Evolutionary conservation across 495 filamentous ascomycete species (phyloP).

Genomic region (Neurospora hispaniola): DNA sequence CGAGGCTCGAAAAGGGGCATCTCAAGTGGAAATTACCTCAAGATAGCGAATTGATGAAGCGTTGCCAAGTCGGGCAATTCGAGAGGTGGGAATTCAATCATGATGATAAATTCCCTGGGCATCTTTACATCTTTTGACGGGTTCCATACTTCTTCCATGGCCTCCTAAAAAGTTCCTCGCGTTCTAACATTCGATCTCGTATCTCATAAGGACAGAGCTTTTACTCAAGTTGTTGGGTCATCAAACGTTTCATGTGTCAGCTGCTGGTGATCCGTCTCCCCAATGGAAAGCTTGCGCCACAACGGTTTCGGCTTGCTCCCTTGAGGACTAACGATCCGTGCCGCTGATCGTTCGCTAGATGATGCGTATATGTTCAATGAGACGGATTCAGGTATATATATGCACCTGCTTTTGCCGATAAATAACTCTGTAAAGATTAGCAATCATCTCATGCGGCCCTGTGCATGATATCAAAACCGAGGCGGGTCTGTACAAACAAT

Average conservation of each 20-base stretch:
- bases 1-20: neutral
- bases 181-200: neutral
- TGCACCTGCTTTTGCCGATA: neutral
- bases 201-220: neutral
- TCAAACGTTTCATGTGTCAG: slow-evolving; percentile 1
- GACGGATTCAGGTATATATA: neutral
- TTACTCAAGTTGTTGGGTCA: neutral
- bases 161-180: neutral
- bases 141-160: neutral
- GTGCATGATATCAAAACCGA: neutral
- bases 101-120: neutral
- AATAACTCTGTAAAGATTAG: neutral
- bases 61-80: neutral
- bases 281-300: slow-evolving; percentile 1
- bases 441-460: neutral
- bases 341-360: neutral
- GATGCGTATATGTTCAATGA: neutral
- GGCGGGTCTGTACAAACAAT: neutral
- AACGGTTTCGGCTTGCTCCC: neutral
- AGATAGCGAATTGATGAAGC: neutral
- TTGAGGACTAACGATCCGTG: neutral
- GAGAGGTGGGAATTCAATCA: neutral
- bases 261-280: neutral
- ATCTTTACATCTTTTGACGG: neutral
- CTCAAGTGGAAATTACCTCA: neutral